Base-by-base conservation (phyloP, 2,329 filamentous ascomycete genomes). In the Beauveria caledonica region DNA sequence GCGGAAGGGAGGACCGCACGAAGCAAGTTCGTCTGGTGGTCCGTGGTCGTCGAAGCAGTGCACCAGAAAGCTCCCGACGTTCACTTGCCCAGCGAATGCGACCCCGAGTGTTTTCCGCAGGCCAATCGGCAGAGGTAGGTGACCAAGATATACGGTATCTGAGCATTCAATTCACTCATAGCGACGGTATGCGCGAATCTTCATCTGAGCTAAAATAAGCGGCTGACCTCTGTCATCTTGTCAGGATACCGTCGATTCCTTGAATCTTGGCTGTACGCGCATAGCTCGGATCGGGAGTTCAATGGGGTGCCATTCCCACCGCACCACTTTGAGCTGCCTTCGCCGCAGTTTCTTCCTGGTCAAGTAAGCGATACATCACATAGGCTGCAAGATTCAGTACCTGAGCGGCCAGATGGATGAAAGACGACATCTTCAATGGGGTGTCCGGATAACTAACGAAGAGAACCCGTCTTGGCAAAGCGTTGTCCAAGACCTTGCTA, bases 101-200 rank as follows among this genome's bases (percentile, higher is more conserved):
- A 29, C 72, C 73, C 36, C 69, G 74, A 36, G 68, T 70, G 40
- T 72, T 74, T 53, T 73, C 74, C 9, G 63, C 65, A 8, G 68
- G 66, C 5, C 65, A 67, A 42, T 60, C 63, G 15, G 60, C 63
- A 50, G 63, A 66, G 53, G 51, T 52, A 59, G 62, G 50, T 68
- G 73, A 36, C 58, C 65, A 76, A 17, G 77, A 79, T 61, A 77
- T 81, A 53, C 74, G 76, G 53, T 78, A 80, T 66, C 70, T 81
- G 29, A 76, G 76, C 6, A 74, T 81, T 48, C 78, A 81, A 58
- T 81, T 81, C 63, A 79, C 75, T 46, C 73, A 75, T 48, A 71
- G 74, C 29, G 74, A 77, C 65, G 79, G 79, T 80, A 69, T 68
- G 70, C 60, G 17, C 52, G 60, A 62, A n/a, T 46, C 33, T 63